Percentiles rank a stretch among this genome's conserved stretches.
Conservation (phyloP, 2,329 filamentous ascomycete genomes). For the Chlorencoelia australis region DNA sequence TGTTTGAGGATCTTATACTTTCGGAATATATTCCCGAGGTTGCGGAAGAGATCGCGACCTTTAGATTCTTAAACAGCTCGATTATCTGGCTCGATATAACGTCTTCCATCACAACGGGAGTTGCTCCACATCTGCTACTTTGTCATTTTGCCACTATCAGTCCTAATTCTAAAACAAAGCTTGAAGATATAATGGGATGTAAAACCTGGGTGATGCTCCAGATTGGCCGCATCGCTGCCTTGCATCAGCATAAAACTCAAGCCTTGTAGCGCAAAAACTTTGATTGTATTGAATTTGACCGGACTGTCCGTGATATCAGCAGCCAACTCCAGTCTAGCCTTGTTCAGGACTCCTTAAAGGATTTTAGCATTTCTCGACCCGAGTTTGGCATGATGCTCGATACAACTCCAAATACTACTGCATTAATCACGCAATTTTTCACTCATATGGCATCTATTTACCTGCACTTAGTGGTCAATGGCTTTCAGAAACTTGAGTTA, state of each 20-base stretch:
- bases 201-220: slow-evolving; percentile 46
- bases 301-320: slow-evolving; percentile 12
- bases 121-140: slow-evolving; percentile 31
- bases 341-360: slow-evolving; percentile 11
- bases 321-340: slow-evolving; percentile 15
- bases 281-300: slow-evolving; percentile 9
- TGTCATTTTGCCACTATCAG: slow-evolving; percentile 33
- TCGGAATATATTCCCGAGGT: slow-evolving; percentile 22
- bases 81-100: slow-evolving; percentile 41
- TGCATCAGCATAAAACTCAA: slow-evolving; percentile 46
- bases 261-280: slow-evolving; percentile 25
- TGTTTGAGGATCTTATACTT: slow-evolving; percentile 5
- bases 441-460: slow-evolving; percentile 18
- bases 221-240: slow-evolving; percentile 42
- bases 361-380: slow-evolving; percentile 9
- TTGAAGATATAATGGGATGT: slow-evolving; percentile 44
- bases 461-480: slow-evolving; percentile 19
- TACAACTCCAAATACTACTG: slow-evolving; percentile 2
- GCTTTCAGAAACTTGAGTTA: slow-evolving; percentile 11
- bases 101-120: slow-evolving; percentile 36
- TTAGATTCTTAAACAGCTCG: slow-evolving; percentile 38
- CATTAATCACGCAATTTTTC: slow-evolving; percentile 18
- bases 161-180: slow-evolving; percentile 26
- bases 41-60: slow-evolving; percentile 34
- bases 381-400: slow-evolving; percentile 3